Evolutionary conservation across 345 rosid genomes (phyloP), one percentile per base, ranked within the genome.

Genomic region (Pistacia atlantica): DNA sequence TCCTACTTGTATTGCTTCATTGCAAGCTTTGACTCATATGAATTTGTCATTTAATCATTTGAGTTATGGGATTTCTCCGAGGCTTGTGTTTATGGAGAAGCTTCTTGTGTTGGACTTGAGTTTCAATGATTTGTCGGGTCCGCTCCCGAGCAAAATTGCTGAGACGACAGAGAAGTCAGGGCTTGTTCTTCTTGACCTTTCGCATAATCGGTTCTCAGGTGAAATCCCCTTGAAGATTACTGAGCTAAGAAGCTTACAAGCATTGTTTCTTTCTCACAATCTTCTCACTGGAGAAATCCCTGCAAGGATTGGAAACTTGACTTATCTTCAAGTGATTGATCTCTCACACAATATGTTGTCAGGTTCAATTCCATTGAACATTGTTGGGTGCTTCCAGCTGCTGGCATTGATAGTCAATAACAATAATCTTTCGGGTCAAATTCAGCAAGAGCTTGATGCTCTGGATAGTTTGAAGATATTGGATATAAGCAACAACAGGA

Each of bases 401-500:
- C 91, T 95, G 33, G 93, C 94, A 51, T 65, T 95, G 74, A 78
- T 91, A 18, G 85, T 95, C 61, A 87, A 83, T 60, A 88, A 90
- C 85, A 95, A 95, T 83, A 89, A 91, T 76, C 93, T 93, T 69
- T 86, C 92, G 0, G 97, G 97, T 2, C 92, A 89, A 83, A 89
- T 95, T 64, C 95, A 93, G 74, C 98, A 94, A 0, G 98, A 95
- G 84, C 94, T 95, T 55, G 98, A 95, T 75, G 98, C 97, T 0
- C 78, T 93, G 77, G 89, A 90, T 77, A 84, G 97, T 84, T 72
- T 95, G 65, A 89, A 88, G 86, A 90, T 95, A 78, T 82, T 95
- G 18, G 97, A 95, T 75, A 85, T 91, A 69, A 89, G 97, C 89
- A 90, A 82, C 83, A 95, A 95, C 85, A 71, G 56, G 75, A 84